Evolutionary conservation across 1,139 yeast species (phyloP).

Genomic region (Groenewaldozyma sp.): DNA sequence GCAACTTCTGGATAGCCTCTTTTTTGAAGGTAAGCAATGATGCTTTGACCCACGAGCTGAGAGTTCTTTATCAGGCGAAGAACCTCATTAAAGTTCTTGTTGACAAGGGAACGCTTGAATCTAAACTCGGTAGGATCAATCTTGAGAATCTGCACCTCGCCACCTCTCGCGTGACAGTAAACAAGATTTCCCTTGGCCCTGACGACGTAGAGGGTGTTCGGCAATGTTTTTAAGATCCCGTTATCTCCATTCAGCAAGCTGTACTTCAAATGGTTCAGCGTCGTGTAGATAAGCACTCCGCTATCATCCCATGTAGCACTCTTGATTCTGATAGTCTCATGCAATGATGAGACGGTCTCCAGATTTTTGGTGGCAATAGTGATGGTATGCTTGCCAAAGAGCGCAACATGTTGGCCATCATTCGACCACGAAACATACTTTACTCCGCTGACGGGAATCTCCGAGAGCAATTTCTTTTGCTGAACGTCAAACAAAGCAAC

Average conservation of each 20-base stretch:
- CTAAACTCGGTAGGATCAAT: conserved; percentile 97
- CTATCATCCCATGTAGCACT: conserved; percentile 98
- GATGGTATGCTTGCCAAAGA: conserved; percentile 86
- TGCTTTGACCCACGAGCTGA: conserved; percentile 92
- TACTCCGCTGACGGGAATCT: conserved; percentile 57
- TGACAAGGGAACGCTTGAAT: conserved; percentile 86
- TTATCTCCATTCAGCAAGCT: conserved; percentile 87
- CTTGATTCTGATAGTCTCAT: conserved; percentile 94
- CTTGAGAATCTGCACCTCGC: conserved; percentile 65
- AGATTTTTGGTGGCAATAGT: conserved; percentile 76
- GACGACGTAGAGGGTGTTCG: conserved; percentile 78
- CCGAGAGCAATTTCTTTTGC: conserved; percentile 72
- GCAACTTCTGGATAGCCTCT: conserved; percentile 88
- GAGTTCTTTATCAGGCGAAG: conserved; percentile 81
- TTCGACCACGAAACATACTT: conserved; percentile 86
- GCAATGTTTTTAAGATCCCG: conserved; percentile 89
- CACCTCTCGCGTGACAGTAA: conserved; percentile 75
- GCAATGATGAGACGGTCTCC: conserved; percentile 75
- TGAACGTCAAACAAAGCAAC: conserved; percentile 88
- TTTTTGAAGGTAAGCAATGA: conserved; percentile 88
- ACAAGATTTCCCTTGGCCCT: conserved; percentile 63
- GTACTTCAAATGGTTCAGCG: conserved; percentile 92
- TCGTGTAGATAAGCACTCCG: conserved; percentile 84
- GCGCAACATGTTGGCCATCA: conserved; percentile 82
- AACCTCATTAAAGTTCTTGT: conserved; percentile 86